Conservation (phyloP, 306 rosid genomes). For the Cucurbita pepo region DNA sequence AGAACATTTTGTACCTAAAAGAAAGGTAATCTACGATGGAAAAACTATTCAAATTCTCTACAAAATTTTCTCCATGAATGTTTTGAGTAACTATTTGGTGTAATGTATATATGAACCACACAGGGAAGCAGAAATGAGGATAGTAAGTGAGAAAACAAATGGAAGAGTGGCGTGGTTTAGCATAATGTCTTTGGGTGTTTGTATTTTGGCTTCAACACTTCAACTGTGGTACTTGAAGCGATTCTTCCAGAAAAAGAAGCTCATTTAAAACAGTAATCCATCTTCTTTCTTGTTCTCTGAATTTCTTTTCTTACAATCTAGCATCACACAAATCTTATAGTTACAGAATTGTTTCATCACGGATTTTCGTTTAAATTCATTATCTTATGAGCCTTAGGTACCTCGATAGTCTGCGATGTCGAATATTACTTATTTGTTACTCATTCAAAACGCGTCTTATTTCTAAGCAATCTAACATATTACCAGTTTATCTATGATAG, state of each 20-base stretch:
- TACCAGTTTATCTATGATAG: not conserved
- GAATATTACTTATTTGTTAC: not conserved
- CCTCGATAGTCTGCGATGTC: not conserved
- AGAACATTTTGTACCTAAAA: constrained; percentile 64
- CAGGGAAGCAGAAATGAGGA: constrained; percentile 90
- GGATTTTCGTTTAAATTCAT: not conserved
- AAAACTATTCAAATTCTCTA: not conserved
- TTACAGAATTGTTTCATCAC: not conserved
- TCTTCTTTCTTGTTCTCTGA: not conserved
- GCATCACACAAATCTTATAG: too few relatives aligned
- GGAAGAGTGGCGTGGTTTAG: constrained; percentile 70
- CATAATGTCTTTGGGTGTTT: constrained; percentile 62
- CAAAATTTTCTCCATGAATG: not conserved
- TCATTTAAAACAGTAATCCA: constrained; percentile 13
- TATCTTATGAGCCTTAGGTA: not conserved
- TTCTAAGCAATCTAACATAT: not conserved
- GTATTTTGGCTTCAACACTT: constrained; percentile 56
- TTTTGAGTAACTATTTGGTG: not conserved
- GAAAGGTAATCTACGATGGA: constrained; percentile 30
- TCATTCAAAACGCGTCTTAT: not conserved
- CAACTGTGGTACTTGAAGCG: constrained; percentile 80
- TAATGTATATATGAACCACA: constrained; percentile 1
- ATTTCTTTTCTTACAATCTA: not conserved
- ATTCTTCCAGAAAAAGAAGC: constrained; percentile 89
- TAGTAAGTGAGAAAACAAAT: constrained; percentile 65